Conservation (phyloP, 2,329 filamentous ascomycete genomes). For the Penicillium sp. region DNA sequence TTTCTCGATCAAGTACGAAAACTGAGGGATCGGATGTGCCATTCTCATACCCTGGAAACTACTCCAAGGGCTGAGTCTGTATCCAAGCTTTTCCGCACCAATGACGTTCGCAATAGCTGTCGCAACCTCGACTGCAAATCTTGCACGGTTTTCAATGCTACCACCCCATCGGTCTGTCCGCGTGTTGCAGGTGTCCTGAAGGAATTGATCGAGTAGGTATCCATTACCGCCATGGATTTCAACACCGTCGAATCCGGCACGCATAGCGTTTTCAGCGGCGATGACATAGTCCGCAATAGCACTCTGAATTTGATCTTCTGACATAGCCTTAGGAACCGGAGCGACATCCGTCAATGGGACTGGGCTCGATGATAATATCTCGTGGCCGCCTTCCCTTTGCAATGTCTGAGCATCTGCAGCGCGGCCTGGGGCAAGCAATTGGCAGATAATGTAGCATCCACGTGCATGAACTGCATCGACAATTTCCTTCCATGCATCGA, state of each 20-base stretch:
- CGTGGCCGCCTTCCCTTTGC: no score
- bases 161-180: constrained; percentile 56
- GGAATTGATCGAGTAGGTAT: constrained; percentile 53
- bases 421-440: no score
- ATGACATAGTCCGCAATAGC: no score
- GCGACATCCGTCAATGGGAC: no score
- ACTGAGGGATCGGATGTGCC: constrained; percentile 62
- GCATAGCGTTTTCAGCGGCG: no score
- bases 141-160: constrained; percentile 50
- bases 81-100: constrained; percentile 44
- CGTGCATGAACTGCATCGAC: constrained; percentile 24
- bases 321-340: no score
- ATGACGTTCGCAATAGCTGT: constrained; percentile 42
- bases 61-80: constrained; percentile 44
- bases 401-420: no score
- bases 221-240: constrained; percentile 48
- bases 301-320: no score
- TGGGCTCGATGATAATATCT: no score
- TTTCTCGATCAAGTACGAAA: constrained; percentile 55
- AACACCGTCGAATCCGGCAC: no score
- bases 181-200: constrained; percentile 47
- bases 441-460: no score
- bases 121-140: constrained; percentile 55
- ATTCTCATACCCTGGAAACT: constrained; percentile 52
- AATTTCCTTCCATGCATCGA: constrained; percentile 57